Evolutionary conservation across 805 yeast species (phyloP), one percentile per base, ranked within the genome.

Genomic region (Nakazawaea ernobii): DNA sequence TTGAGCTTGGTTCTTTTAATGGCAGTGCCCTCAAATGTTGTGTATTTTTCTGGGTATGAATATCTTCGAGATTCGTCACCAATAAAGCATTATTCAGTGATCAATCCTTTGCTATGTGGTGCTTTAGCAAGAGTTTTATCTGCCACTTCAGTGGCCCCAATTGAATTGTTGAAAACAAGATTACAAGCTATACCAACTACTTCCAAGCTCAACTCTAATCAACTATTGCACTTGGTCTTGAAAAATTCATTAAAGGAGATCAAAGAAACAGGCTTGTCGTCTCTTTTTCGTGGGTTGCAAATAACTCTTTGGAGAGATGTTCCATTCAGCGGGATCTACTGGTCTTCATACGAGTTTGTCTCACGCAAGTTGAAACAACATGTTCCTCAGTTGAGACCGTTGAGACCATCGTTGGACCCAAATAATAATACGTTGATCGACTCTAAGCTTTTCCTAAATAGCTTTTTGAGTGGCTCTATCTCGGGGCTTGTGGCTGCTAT

Each of bases 221-320:
- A 77, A 48, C 65, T 86, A 28, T 56, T 84, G 44, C 66, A 63
- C 26, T 90, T 65, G 63, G 70, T 67, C 37, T 28, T 66, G 15
- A 49, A 48, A 8, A 66, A 63, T 35, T 57, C 67, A 8, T 35
- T 45, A 11, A 45, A 50, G 2, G 81, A 84, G 56, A 67, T 88
- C 5, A 61, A 66, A 35, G 51, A 59, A 1, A 71, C 73, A 11
- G 99, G 99, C 0, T 51, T 77, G 2, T 62, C 67, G 2, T 75
- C 89, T 0, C 62, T 94, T 15, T 94, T 90, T 73, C 82, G 84
- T 47, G 99, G 99, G 0, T 68, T 94, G 20, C 81, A 85, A 36
- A 74, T 94, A 35, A 94, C 99, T 0, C 71, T 94, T 13, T 92
- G 96, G 96, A 75, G 99, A 65, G 99, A 94, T 62, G 98, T 92